Evolutionary conservation across 2,329 filamentous ascomycete genomes (phyloP), one percentile per base, ranked within the genome.

Genomic region (Microdochium trichocladiopsis): DNA sequence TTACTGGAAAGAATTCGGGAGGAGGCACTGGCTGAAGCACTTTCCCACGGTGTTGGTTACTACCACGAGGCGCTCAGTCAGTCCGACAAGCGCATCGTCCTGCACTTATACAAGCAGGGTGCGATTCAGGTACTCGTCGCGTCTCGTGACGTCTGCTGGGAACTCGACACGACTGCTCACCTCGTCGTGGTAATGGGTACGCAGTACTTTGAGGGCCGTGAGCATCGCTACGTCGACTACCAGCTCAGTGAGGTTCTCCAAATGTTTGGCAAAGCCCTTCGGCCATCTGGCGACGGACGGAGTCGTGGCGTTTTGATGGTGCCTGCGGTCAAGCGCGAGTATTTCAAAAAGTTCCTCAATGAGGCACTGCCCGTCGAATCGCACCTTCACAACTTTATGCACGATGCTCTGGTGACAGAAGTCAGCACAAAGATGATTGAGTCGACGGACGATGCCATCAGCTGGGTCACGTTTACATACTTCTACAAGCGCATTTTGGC

Each of bases 381-480:
- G 58, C 91, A 96, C 66, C 78, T 99, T 28, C 89, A 95, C 65
- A 85, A 88, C 52, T 96, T 91, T 69, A 78, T 99, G 31, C 90
- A 95, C 61, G 95, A 99, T 71, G 92, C 91, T 1, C 97, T 99
- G 61, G 93, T 99, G 47, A 92, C 93, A 0, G 94, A 99, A 70
- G 91, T 97, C 63, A 96, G 91, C 75, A 95, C 91, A 18, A 93
- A 91, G 75, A 95, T 92, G 68, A 94, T 99, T 55, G 84, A 90
- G 62, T 96, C 92, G 12, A 95, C 91, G 14, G 94, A 97, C 61
- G 93, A 97, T 72, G 94, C 93, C 11, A 92, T 99, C 60, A 95
- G 96, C 71, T 99, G 94, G 94, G 90, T 91, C 36, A 97, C 94
- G 0, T 97, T 96, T 67, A 96, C 93, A 11, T 99, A 96, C 74